Base-by-base conservation (phyloP, 495 filamentous ascomycete genomes). In the Annulohypoxylon stygium region DNA sequence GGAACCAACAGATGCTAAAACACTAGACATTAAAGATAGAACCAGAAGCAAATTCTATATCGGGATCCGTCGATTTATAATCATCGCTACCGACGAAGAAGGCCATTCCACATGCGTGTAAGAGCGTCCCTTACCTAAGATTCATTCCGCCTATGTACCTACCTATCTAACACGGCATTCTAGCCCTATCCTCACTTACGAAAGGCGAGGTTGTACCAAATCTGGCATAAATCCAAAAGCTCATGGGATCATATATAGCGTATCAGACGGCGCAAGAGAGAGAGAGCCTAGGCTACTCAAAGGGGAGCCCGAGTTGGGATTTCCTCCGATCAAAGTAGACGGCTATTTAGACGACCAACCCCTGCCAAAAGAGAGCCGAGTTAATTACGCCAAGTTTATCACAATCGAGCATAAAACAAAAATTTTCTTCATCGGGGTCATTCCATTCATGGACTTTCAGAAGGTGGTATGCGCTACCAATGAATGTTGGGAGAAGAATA, bases 321-420 rank as follows among this genome's bases (percentile, higher is more conserved):
- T 51, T 30, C 48, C 48, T 0, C 20, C 48, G 12, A 26, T 51
- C 4, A 25, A 30, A 14, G 20, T 51, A 7, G 48, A 26, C 11
- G 48, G 48, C 20, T 51, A 51, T 51, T 14, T 11, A 30, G 48
- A 51, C 20, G 48, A 51, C 20, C 20, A 25, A 2, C 20, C 25
- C 11, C 48, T 51, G 2, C 48, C 48, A 1, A 51, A 51, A 20
- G 48, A 51, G 26, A 51, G 48, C 8, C 25, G 48, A 20, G 48
- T 51, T 11, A 51, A 51, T 14, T 51, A 51, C 8, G 48, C 25
- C 20, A 51, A 51, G 48, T 23, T 51, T 4, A 51, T 30, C 20
- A 51, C 48, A 12, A 51, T 51, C 48, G 48, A 51, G 20, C 48
- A 51, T 20, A 51, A 51, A 20, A 10, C 12, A 20, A 51, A 51